phyloP scores from a whole-genome alignment of 164 flowering plant species.

The Kalanchoe fedtschenkoi region DNA sequence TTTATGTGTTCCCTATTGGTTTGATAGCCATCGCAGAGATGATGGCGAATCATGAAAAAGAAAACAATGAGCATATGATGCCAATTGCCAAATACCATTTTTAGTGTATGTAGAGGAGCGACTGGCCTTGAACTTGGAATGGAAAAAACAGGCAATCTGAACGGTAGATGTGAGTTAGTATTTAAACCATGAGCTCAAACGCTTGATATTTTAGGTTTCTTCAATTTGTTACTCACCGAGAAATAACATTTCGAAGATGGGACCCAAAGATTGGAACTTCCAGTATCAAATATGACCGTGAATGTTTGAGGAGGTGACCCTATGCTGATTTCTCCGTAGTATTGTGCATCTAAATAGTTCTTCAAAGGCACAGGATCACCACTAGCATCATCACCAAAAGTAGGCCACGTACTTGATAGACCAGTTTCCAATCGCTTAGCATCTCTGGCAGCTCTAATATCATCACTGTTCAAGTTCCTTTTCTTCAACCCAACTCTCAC shows the following conservation, averaged over 20 bases:
- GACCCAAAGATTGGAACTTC: conserved; percentile 60
- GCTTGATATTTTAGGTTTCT: not conserved
- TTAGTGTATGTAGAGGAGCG: conserved; percentile 46
- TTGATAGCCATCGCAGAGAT: too few species aligned
- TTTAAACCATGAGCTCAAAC: not conserved
- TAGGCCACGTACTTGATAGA: too few species aligned
- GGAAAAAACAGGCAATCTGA: conserved; percentile 77
- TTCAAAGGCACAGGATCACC: conserved; percentile 30
- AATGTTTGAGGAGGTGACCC: conserved; percentile 62
- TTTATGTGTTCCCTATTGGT: too few species aligned
- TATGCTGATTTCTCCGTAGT: conserved; percentile 47
- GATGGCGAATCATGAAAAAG: too few species aligned
- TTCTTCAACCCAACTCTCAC: conserved; percentile 37
- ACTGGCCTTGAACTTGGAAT: conserved; percentile 45
- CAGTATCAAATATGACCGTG: conserved; percentile 57
- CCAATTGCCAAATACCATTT: too few species aligned
- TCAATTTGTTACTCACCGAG: conserved; percentile 27
- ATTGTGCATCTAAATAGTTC: conserved; percentile 57
- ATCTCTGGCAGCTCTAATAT: conserved; percentile 19
- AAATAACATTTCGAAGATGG: conserved; percentile 54
- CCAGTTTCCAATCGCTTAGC: not conserved
- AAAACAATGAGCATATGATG: too few species aligned
- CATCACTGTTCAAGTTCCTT: conserved; percentile 21
- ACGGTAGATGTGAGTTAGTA: too few species aligned
- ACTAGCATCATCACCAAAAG: conserved; percentile 13